phyloP scores from a whole-genome alignment of 495 filamentous ascomycete species.

The Penicillium dipodomyicola region DNA sequence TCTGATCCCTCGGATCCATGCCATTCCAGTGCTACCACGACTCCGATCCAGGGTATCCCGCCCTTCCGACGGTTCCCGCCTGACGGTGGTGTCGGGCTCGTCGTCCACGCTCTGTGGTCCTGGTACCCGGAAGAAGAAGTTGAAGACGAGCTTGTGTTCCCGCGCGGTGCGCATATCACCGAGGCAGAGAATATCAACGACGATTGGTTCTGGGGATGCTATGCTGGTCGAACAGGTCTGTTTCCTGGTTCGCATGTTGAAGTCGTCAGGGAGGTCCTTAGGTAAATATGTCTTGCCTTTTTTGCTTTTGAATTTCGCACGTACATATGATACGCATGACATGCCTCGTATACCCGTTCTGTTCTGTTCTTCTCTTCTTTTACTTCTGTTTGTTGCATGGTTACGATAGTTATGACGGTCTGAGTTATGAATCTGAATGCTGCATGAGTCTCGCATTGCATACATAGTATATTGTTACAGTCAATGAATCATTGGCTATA shows the following conservation, averaged over 20 bases:
- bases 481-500: background rate
- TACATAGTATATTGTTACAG: background rate
- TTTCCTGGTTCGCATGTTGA: slow-evolving; percentile 73
- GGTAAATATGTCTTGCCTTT: background rate
- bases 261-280: slow-evolving; percentile 40
- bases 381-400: background rate
- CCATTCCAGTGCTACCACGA: slow-evolving; percentile 7
- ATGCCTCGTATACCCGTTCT: background rate
- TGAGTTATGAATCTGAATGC: slow-evolving; percentile 6
- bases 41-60: slow-evolving; percentile 13
- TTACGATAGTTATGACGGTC: slow-evolving; percentile 5
- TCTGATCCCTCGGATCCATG: slow-evolving; percentile 13
- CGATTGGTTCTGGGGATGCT: slow-evolving; percentile 81
- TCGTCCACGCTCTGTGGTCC: slow-evolving; percentile 63
- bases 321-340: background rate
- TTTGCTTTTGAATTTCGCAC: background rate
- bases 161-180: slow-evolving; percentile 72
- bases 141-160: slow-evolving; percentile 77
- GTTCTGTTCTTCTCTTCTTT: background rate
- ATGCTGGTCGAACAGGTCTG: slow-evolving; percentile 70
- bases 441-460: background rate
- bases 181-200: slow-evolving; percentile 82
- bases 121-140: slow-evolving; percentile 65
- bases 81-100: slow-evolving; percentile 63
- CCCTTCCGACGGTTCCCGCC: slow-evolving; percentile 57